Evolutionary conservation across 441 rosid species (phyloP).

Genomic region (Hypseocharis bilobata): DNA sequence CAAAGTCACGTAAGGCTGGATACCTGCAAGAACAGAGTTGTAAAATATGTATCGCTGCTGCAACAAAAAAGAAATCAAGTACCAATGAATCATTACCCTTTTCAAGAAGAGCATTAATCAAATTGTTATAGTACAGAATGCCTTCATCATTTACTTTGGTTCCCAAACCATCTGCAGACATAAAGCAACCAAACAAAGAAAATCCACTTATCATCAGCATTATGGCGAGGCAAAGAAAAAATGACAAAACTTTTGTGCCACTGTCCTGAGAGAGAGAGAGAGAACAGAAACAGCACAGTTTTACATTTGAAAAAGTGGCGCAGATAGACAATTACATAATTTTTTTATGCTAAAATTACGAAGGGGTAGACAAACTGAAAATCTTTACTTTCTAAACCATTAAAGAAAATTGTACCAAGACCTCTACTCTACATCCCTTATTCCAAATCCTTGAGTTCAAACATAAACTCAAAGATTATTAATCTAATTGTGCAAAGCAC

Average conservation of each 20-base stretch:
- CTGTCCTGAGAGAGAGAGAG: neutral
- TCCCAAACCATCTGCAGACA: conserved; percentile 67
- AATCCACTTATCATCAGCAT: neutral
- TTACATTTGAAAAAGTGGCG: neutral
- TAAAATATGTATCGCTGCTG: conserved; percentile 8
- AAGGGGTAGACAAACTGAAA: neutral
- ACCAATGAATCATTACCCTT: conserved; percentile 43
- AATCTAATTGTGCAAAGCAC: too few species aligned
- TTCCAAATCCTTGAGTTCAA: too few species aligned
- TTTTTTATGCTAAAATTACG: too few species aligned
- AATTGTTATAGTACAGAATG: conserved; percentile 62
- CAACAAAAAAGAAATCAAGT: conserved; percentile 18
- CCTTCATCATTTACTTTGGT: conserved; percentile 66
- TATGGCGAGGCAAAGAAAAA: neutral
- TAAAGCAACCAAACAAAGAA: conserved; percentile 9
- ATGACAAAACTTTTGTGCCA: neutral
- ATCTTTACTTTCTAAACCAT: too few species aligned
- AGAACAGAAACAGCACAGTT: neutral
- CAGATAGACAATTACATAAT: too few species aligned
- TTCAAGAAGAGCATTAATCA: conserved; percentile 68
- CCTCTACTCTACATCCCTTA: too few species aligned
- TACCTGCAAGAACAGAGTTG: conserved; percentile 39
- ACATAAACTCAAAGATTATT: too few species aligned
- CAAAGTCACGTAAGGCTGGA: conserved; percentile 64
- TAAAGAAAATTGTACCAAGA: too few species aligned